Conservation (phyloP, 352 stramenopile species). For the Phytopythium ostracodes region DNA sequence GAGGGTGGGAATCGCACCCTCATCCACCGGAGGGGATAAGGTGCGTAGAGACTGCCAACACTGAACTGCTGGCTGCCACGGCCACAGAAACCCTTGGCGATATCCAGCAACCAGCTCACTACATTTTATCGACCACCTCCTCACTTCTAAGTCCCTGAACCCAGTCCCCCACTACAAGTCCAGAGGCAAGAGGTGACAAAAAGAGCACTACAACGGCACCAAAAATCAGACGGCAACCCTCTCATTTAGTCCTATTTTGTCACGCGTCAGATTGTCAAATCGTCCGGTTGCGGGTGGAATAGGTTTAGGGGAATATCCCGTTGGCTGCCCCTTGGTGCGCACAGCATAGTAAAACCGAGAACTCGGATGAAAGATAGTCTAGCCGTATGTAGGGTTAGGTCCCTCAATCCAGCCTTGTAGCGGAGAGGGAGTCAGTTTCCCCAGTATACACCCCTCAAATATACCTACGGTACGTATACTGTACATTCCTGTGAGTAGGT, state of each 20-base stretch:
- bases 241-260: neutral
- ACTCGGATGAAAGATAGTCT: neutral
- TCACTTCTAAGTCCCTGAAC: neutral
- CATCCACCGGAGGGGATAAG: neutral
- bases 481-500: neutral
- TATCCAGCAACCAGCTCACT: neutral
- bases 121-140: neutral
- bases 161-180: too few species aligned
- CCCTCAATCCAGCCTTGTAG: neutral
- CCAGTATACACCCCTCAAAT: neutral
- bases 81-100: neutral
- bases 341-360: neutral
- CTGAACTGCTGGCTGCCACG: neutral
- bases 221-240: neutral
- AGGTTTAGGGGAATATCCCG: neutral
- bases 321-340: neutral
- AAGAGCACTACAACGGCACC: neutral
- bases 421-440: constrained; percentile 5
- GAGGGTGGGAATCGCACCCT: neutral
- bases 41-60: neutral
- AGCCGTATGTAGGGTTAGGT: constrained; percentile 1
- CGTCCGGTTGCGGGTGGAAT: constrained; percentile 5
- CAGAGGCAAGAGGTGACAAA: neutral
- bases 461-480: neutral
- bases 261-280: constrained; percentile 6